Base-by-base conservation (phyloP, 1,139 yeast species). In the Blastobotrys ciferrii region DNA sequence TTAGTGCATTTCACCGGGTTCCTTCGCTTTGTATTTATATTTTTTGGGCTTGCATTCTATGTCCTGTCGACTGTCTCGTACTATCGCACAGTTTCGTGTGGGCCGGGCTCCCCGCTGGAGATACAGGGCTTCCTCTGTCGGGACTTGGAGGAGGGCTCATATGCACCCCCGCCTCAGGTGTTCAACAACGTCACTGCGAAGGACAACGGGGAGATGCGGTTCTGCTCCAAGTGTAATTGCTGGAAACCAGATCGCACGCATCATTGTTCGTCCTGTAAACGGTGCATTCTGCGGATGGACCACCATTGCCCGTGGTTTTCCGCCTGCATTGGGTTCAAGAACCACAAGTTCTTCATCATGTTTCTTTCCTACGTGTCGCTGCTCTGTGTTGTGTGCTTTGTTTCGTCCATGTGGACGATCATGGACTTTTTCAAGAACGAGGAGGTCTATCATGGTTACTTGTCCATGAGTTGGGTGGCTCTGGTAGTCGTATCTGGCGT, bases 281-380 rank as follows among this genome's bases (percentile, higher is more conserved):
- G 53, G 32, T 71, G 75, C 50, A 57, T 68, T 11, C 56, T 71
- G 40, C 58, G 68, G 33, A 71, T 71, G 75, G 78, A 87, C 51
- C 98, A 92, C 63, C 98, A 92, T 66, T 92, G 98, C 64, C 98
- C 98, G 0, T 92, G 98, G 98, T 89, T 92, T 63, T 81, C 95
- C 3, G 74, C 80, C 11, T 92, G 98, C 65, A 80, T 94, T 49
- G 98, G 98, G 0, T 84, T 77, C 67, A 70, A 70, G 42, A 91
- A 91, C 67, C 91, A 87, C 60, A 86, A 87, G 67, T 79, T 72
- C 61, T 91, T 88, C 63, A 65, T 88, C 18, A 96, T 89, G 65
- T 85, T 87, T 61, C 67, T 92, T 49, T 42, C 74, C 9, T 84
- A 85, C 61, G 72, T 80, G 4, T 67, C 82, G 1, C 38, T 76